phyloP scores from a whole-genome alignment of 2,329 filamentous ascomycete species.

The Beauveria scarabaeidicola region DNA sequence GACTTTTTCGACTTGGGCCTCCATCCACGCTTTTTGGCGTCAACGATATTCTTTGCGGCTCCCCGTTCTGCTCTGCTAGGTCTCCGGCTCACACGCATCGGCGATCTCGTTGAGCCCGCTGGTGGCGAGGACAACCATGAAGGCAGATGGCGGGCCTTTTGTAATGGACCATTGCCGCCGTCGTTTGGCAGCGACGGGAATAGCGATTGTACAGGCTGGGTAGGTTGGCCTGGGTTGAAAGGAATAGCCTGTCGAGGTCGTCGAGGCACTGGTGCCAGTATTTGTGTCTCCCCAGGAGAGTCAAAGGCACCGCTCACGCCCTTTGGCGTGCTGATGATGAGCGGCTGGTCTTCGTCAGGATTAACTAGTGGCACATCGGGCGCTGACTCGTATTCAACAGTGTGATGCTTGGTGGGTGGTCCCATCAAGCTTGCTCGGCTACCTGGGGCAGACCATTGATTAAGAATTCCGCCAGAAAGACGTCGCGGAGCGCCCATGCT shows the following conservation, averaged over 20 bases:
- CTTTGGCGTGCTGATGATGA: conserved; percentile 53
- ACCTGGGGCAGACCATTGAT: conserved; percentile 33
- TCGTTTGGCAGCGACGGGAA: conserved; percentile 8
- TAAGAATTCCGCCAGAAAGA: conserved; percentile 33
- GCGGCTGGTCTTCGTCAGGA: conserved; percentile 38
- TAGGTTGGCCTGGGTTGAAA: conserved; percentile 12
- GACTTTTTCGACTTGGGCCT: conserved; percentile 32
- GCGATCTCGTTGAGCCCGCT: conserved; percentile 25
- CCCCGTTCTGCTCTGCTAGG: conserved; percentile 51
- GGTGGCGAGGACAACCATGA: conserved; percentile 30
- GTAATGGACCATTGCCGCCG: background rate
- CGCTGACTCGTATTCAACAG: background rate
- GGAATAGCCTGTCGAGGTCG: conserved; percentile 32
- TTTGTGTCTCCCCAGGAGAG: conserved; percentile 35
- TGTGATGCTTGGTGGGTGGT: conserved; percentile 10
- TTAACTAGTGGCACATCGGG: conserved; percentile 6
- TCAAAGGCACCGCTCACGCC: conserved; percentile 48
- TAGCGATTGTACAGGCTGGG: conserved; percentile 12
- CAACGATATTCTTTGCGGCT: conserved; percentile 53
- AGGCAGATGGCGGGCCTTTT: conserved; percentile 18
- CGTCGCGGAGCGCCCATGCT: conserved; percentile 31
- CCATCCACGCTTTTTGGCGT: conserved; percentile 52
- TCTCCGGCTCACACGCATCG: conserved; percentile 37
- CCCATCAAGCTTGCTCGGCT: conserved; percentile 20
- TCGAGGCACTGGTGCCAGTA: conserved; percentile 45